phyloP scores from a whole-genome alignment of 139 green algal genomes.

The Eudorina sp. region DNA sequence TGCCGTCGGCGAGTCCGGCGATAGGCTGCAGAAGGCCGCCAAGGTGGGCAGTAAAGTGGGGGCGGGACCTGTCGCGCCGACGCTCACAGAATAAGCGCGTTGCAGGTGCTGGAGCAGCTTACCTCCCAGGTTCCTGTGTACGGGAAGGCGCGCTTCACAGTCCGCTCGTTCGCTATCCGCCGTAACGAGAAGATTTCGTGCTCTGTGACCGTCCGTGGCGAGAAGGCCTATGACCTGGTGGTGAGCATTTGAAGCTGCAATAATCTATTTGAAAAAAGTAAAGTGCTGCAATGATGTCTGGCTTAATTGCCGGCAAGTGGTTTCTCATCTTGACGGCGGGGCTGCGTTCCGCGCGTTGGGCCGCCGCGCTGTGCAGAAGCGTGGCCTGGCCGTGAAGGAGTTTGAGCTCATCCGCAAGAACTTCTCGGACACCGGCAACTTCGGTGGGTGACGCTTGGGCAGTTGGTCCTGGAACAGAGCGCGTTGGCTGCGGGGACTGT shows the following conservation, averaged over 20 bases:
- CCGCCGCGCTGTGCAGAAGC: conserved; percentile 79
- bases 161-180: conserved; percentile 97
- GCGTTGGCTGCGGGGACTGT: background rate
- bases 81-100: background rate
- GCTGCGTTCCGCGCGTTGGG: background rate
- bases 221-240: conserved; percentile 99
- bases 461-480: too few species aligned
- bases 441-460: conserved; percentile 79
- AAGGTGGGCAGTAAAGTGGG: conserved; percentile 78
- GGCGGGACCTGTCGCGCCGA: background rate
- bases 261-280: background rate
- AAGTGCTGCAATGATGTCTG: too few species aligned
- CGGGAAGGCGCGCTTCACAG: conserved; percentile 98
- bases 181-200: conserved; percentile 99
- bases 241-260: conserved; percentile 57
- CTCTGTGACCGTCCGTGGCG: conserved; percentile 95
- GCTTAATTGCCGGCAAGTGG: background rate
- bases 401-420: conserved; percentile 98
- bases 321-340: conserved; percentile 1
- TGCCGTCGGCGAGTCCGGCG: conserved; percentile 97
- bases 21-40: conserved; percentile 98
- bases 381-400: conserved; percentile 99
- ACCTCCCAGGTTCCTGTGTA: conserved; percentile 98
- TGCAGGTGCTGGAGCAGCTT: conserved; percentile 98
- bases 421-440: conserved; percentile 97